These are phyloP conservation scores for Nectriaceae sp. DNA, from an alignment of 2,329 filamentous ascomycete genomes.

Conservation along the genomic window DNA sequence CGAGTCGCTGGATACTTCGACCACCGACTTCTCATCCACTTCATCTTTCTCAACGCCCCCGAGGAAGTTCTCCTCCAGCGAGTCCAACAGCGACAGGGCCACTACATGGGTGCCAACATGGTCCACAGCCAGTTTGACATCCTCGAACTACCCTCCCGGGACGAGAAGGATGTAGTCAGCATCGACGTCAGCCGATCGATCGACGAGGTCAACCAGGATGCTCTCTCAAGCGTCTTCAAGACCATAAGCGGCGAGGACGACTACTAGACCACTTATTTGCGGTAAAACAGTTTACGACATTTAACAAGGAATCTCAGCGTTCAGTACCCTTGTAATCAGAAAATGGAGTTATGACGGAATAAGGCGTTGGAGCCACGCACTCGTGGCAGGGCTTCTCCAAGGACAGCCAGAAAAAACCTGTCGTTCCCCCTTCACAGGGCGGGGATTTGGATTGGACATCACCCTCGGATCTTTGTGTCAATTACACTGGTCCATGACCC, in stretches of 20 bases:
- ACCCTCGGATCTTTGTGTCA: background rate
- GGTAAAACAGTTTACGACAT: background rate
- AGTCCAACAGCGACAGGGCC: slow-evolving; percentile 73
- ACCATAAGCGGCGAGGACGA: slow-evolving; percentile 43
- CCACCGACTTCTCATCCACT: slow-evolving; percentile 77
- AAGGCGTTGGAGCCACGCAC: background rate
- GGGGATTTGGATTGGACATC: background rate
- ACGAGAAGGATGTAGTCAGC: slow-evolving; percentile 72
- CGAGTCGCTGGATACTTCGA: slow-evolving; percentile 77
- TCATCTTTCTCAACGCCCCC: slow-evolving; percentile 83
- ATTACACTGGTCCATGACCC: background rate
- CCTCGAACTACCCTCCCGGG: slow-evolving; percentile 75
- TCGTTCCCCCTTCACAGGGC: background rate
- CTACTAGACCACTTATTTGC: slow-evolving; percentile 12
- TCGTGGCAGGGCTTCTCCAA: background rate
- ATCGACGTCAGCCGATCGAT: slow-evolving; percentile 66
- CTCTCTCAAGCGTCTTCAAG: slow-evolving; percentile 57
- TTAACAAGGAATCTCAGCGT: background rate
- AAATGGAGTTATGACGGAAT: background rate
- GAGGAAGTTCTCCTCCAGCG: slow-evolving; percentile 76
- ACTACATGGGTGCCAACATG: slow-evolving; percentile 97
- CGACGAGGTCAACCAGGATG: slow-evolving; percentile 61
- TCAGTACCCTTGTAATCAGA: background rate
- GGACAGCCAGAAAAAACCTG: background rate
- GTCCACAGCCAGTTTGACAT: slow-evolving; percentile 88